Evolutionary conservation across 345 rosid genomes (phyloP).

Genomic region (Anastatica hierochuntica): DNA sequence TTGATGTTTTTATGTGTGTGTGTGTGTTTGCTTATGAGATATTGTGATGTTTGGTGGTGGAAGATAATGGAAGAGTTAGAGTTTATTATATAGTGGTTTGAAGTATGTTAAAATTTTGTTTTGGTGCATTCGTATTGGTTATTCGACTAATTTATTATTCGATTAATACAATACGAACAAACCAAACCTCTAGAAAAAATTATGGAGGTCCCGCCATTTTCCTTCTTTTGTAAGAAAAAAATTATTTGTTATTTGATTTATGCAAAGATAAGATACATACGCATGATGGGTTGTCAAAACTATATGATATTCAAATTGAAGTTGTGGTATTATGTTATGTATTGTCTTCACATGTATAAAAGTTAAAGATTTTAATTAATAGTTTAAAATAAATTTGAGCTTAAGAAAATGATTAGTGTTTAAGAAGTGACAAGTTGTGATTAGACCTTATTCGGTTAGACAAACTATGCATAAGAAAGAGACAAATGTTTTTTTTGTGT

Average conservation of each 20-base stretch:
- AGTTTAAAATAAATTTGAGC: neutral
- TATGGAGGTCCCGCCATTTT: constrained; percentile 30
- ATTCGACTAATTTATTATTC: constrained; percentile 19
- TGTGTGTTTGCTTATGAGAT: neutral
- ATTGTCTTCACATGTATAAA: neutral
- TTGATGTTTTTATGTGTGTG: neutral
- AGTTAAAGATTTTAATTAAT: neutral
- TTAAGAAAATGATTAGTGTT: neutral
- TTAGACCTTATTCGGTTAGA: constrained; percentile 5
- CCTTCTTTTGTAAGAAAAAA: constrained; percentile 11
- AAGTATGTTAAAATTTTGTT: too few species aligned
- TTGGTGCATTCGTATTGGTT: constrained; percentile 16
- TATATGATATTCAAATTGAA: neutral
- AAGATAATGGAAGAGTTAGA: constrained; percentile 8
- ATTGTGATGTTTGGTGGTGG: constrained; percentile 2
- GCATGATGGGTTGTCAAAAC: constrained; percentile 14
- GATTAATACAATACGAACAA: constrained; percentile 23
- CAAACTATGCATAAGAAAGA: constrained; percentile 10
- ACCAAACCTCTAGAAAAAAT: constrained; percentile 27
- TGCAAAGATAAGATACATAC: constrained; percentile 14
- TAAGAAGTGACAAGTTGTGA: neutral
- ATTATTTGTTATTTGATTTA: neutral
- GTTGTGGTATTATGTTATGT: neutral
- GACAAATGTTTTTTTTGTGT: neutral
- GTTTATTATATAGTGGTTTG: constrained; percentile 23